Conservation (phyloP, 306 rosid species). For the Prunus dulcis region DNA sequence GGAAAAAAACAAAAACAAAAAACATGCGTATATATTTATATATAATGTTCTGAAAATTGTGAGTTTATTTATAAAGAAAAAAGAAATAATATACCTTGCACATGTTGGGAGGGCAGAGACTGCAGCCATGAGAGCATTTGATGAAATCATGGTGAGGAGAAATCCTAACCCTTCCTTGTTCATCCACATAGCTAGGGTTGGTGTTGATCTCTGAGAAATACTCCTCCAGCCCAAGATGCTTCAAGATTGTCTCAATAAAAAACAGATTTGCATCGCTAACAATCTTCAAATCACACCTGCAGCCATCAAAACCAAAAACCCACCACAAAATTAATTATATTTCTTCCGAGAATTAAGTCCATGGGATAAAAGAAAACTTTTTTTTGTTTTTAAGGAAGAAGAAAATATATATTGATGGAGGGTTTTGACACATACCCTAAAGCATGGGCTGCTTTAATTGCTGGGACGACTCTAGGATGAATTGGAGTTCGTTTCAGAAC, state of each 20-base stretch:
- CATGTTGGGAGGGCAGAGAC: conserved; percentile 77
- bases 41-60: not conserved
- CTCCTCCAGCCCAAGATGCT: conserved; percentile 58
- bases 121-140: conserved; percentile 54
- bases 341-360: too few relatives aligned
- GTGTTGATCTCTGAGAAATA: conserved; percentile 71
- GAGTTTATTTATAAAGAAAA: not conserved
- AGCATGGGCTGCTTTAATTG: conserved; percentile 58
- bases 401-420: not conserved
- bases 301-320: not conserved
- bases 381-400: not conserved
- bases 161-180: conserved; percentile 59
- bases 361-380: too few relatives aligned
- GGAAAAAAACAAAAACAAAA: too few relatives aligned
- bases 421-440: conserved; percentile 31
- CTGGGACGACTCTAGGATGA: conserved; percentile 51
- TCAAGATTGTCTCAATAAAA: conserved; percentile 65
- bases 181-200: conserved; percentile 59
- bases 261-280: conserved; percentile 76
- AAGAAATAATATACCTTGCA: conserved; percentile 53
- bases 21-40: too few relatives aligned
- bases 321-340: not conserved
- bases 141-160: conserved; percentile 56
- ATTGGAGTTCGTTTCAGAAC: conserved; percentile 54
- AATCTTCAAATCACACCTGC: conserved; percentile 76